Evolutionary conservation across 1,284 basidiomycete genomes (phyloP), one percentile per base, ranked within the genome.

Genomic region (Trametes polyzona): DNA sequence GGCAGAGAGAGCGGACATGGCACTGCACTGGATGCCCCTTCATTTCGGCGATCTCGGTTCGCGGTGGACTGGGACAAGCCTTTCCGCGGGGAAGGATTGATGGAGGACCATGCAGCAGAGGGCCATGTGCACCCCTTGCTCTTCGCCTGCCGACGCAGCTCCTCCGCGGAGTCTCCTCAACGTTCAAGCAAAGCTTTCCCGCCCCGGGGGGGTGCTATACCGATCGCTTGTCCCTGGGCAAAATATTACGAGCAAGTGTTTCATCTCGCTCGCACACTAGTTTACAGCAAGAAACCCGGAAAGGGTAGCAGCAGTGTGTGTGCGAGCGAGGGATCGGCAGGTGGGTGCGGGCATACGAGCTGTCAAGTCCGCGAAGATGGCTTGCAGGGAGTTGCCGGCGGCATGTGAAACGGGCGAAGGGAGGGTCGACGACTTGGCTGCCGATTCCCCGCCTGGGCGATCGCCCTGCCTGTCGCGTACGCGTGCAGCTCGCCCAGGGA

Each of bases 41-140:
- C 37, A 47, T 54, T 19, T 54, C 52, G 44, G 52, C 19, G 37
- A 41, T 35, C 17, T 47, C 44, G 52, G 44, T 19, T 14, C 11
- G 7, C 17, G 10, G 29, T 17, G 19, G 23, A 50, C 37, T n/a
- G n/a, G n/a, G 37, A 21, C 26, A 27, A 29, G n/a, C 42, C 29
- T 29, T 33, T 39, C 36, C 44, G 30, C 24, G 11, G 46, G 39
- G 46, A 41, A 48, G 27, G 30, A 16, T 29, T 43, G 46, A 55
- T 43, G 30, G n/a, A n/a, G n/a, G n/a, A n/a, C n/a, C 26, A 23
- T n/a, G 32, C 32, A 32, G 23, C 27, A 21, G 19, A 23, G 19
- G 49, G 27, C 29, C 44, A 41, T 47, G 52, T 39, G 53, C 32
- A 32, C 44, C 23, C 10, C n/a, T 26, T 33, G 11, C 29, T 9